Evolutionary conservation across 2,329 filamentous ascomycete species (phyloP).

Genomic region (Aspergillus quadrilineatus): DNA sequence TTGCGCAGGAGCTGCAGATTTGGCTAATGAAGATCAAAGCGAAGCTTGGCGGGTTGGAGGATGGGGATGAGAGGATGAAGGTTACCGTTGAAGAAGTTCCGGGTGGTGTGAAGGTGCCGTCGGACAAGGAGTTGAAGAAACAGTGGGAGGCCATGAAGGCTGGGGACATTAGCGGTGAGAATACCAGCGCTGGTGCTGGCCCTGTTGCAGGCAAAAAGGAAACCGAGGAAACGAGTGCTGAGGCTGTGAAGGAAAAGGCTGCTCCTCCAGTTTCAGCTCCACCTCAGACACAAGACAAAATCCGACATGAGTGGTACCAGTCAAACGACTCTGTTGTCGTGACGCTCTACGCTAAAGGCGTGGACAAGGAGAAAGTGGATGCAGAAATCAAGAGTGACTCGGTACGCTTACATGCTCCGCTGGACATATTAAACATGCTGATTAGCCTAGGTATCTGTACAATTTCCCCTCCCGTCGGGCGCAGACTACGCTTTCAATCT

Average conservation of each 20-base stretch:
- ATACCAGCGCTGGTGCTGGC: constrained; percentile 5
- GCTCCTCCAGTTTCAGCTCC: background rate
- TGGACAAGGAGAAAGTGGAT: constrained; percentile 56
- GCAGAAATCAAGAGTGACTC: constrained; percentile 53
- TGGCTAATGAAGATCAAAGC: constrained; percentile 58
- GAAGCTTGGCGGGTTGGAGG: constrained; percentile 52
- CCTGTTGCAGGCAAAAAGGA: background rate
- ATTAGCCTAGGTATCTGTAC: constrained; percentile 50
- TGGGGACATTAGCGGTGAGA: constrained; percentile 18
- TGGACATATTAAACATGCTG: constrained; percentile 20
- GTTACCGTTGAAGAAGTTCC: constrained; percentile 57
- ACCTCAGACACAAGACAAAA: constrained; percentile 49
- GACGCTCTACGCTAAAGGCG: constrained; percentile 65
- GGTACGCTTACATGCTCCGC: constrained; percentile 33
- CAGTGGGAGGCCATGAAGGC: constrained; percentile 34
- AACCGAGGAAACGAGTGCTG: background rate
- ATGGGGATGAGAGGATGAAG: constrained; percentile 49
- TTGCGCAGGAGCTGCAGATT: constrained; percentile 48
- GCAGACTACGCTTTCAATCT: constrained; percentile 62
- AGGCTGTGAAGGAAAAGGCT: background rate
- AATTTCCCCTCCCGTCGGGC: constrained; percentile 57
- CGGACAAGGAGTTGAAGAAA: constrained; percentile 38
- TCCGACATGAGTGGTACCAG: constrained; percentile 70
- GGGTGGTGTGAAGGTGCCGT: constrained; percentile 45
- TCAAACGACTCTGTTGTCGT: constrained; percentile 60